Conservation (phyloP, 345 rosid species). For the Ricinus communis region DNA sequence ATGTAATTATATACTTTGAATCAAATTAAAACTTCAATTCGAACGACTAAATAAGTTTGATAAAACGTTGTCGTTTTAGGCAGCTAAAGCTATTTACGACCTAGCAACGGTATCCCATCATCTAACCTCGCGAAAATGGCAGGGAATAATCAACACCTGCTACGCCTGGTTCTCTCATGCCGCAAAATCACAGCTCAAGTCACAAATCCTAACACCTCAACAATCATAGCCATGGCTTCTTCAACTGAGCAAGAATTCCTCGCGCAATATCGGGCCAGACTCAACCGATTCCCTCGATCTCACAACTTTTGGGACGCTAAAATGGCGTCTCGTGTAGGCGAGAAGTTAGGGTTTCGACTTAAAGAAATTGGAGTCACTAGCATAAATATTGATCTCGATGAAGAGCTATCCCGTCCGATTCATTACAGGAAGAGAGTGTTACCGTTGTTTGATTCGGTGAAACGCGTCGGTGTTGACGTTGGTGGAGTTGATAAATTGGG, state of each 20-base stretch:
- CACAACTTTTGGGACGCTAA: conserved; percentile 62
- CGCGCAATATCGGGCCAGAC: conserved; percentile 59
- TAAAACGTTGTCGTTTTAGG: no score
- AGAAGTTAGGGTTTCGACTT: conserved; percentile 68
- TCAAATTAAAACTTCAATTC: no score
- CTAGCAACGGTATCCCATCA: no score
- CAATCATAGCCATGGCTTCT: conserved; percentile 87
- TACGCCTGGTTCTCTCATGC: conserved; percentile 75
- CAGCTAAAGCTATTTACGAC: no score
- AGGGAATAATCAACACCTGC: conserved; percentile 54
- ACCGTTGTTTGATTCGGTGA: conserved; percentile 77
- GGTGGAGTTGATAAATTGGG: conserved; percentile 62
- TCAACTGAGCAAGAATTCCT: conserved; percentile 75
- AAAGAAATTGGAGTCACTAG: conserved; percentile 57
- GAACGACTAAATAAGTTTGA: no score
- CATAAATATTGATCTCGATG: conserved; percentile 54
- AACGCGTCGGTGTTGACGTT: conserved; percentile 63
- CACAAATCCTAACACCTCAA: conserved; percentile 50
- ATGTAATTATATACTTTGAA: no score
- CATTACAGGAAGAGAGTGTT: conserved; percentile 60
- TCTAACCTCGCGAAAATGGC: no score
- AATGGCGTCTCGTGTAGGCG: conserved; percentile 81
- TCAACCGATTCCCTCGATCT: conserved; percentile 54
- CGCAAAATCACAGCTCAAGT: conserved; percentile 87
- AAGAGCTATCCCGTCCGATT: conserved; percentile 70